Evolutionary conservation across 2,329 filamentous ascomycete genomes (phyloP).

Genomic region (Claviceps citrina): DNA sequence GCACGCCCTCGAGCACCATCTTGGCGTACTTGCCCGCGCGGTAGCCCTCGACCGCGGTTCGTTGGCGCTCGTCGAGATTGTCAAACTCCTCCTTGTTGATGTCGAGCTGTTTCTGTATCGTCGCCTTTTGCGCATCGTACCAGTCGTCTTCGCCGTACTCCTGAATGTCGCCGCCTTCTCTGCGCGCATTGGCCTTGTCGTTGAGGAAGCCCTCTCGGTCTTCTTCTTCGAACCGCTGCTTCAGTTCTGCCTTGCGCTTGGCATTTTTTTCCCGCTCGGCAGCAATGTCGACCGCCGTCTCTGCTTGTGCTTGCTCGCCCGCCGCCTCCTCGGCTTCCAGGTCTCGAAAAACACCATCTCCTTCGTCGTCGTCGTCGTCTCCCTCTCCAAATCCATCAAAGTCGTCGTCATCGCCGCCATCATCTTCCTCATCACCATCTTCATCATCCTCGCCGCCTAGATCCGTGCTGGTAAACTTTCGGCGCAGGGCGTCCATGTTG

Average conservation of each 20-base stretch:
- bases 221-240: conserved; percentile 89
- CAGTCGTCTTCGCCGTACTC: conserved; percentile 96
- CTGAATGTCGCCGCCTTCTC: conserved; percentile 51
- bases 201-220: conserved; percentile 92
- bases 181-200: conserved; percentile 63
- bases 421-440: conserved; percentile 27
- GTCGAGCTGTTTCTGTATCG: conserved; percentile 85
- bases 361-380: conserved; percentile 51
- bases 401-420: conserved; percentile 34
- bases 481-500: conserved; percentile 58
- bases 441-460: conserved; percentile 24
- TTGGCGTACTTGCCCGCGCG: conserved; percentile 86
- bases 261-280: conserved; percentile 86
- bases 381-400: conserved; percentile 37
- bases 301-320: conserved; percentile 24
- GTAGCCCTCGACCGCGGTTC: conserved; percentile 75
- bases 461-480: conserved; percentile 59
- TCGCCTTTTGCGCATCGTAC: conserved; percentile 94
- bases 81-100: conserved; percentile 95
- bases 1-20: conserved; percentile 75
- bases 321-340: conserved; percentile 41
- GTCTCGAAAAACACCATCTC: conserved; percentile 73
- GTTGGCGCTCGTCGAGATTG: conserved; percentile 67
- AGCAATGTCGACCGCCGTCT: conserved; percentile 45
- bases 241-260: conserved; percentile 82